Evolutionary conservation across 1,139 yeast genomes (phyloP).

Genomic region (Saccharomyces hybrid): DNA sequence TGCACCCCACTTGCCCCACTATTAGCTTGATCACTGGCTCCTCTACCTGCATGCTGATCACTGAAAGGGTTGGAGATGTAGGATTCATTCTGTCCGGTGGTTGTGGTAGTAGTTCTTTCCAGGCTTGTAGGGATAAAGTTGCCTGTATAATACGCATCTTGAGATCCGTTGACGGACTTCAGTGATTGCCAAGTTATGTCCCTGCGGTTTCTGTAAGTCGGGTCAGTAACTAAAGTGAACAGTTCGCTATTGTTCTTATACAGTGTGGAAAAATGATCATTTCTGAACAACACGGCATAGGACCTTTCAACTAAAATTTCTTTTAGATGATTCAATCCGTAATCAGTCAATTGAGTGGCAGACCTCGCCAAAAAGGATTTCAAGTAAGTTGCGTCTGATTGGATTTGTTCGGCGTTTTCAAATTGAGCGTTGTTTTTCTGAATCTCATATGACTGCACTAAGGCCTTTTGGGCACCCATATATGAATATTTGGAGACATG

Average conservation of each 20-base stretch:
- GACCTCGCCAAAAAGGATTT: slow-evolving; percentile 38
- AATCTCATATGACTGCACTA: slow-evolving; percentile 36
- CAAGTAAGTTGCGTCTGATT: slow-evolving; percentile 28
- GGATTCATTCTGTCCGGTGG: neutral
- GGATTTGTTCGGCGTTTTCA: slow-evolving; percentile 17
- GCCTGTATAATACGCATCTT: slow-evolving; percentile 61
- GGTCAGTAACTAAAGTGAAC: slow-evolving; percentile 60
- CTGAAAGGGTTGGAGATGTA: slow-evolving; percentile 13
- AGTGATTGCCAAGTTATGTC: slow-evolving; percentile 72
- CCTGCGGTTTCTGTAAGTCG: slow-evolving; percentile 43
- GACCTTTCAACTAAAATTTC: slow-evolving; percentile 41
- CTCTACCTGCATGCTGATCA: slow-evolving; percentile 4
- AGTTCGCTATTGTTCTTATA: slow-evolving; percentile 47
- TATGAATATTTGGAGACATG: slow-evolving; percentile 37
- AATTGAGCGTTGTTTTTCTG: slow-evolving; percentile 11
- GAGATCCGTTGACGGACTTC: slow-evolving; percentile 54
- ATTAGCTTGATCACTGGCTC: neutral
- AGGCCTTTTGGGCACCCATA: slow-evolving; percentile 38
- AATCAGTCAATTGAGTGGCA: slow-evolving; percentile 61
- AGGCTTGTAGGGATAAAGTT: slow-evolving; percentile 39
- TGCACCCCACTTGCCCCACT: slow-evolving; percentile 2
- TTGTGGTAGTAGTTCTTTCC: slow-evolving; percentile 5
- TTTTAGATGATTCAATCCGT: slow-evolving; percentile 45
- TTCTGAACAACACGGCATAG: slow-evolving; percentile 65
- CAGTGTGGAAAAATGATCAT: slow-evolving; percentile 72